Evolutionary conservation across 176 grass and related monocot species (phyloP), one percentile per base, ranked within the genome.

Genomic region (Triticum monococcum): DNA sequence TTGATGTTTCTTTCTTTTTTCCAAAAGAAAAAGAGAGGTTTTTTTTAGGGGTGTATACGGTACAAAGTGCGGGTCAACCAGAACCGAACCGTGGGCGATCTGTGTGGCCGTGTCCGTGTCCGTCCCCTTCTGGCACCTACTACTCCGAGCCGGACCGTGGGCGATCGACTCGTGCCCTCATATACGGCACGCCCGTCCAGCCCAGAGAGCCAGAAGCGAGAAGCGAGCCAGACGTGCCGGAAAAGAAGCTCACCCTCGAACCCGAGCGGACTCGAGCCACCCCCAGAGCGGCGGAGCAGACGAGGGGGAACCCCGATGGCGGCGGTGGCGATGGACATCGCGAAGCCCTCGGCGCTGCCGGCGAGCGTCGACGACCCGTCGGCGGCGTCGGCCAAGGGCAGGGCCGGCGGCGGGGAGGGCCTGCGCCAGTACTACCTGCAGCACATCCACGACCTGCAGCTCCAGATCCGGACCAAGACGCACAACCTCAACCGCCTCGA

Each of bases 361-460:
- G 41, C 68, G 4, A 25, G n/a, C 46, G 89, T 17, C 3, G 81
- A 64, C 9, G 68, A 80, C 22, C 14, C 37, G 9, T 74, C 24
- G 20, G 72, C 28, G 17, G 86, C 33, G 32, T 76, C 45, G 71
- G 79, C 75, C 43, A 84, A 80, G 76, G 85, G 83, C 43, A 88
- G 86, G 20, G 78, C 46, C 12, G 65, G 85, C 41, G 84, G 84
- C 54, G 96, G 95, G 24, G 89, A 96, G 63, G 97, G 92, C 9
- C 89, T 94, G 86, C 68, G 89, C 66, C 92, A 87, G 89, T 99
- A 99, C 81, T 96, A 99, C 82, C 30, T 85, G 77, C 92, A 96
- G 77, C 94, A 92, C 61, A 92, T 94, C 87, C 92, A 96, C 72
- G 97, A 99, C 64, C 72, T 96, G 28, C 83, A 83, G 77, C 94